Evolutionary conservation across 345 rosid genomes (phyloP).

Genomic region (Boechera retrofracta): DNA sequence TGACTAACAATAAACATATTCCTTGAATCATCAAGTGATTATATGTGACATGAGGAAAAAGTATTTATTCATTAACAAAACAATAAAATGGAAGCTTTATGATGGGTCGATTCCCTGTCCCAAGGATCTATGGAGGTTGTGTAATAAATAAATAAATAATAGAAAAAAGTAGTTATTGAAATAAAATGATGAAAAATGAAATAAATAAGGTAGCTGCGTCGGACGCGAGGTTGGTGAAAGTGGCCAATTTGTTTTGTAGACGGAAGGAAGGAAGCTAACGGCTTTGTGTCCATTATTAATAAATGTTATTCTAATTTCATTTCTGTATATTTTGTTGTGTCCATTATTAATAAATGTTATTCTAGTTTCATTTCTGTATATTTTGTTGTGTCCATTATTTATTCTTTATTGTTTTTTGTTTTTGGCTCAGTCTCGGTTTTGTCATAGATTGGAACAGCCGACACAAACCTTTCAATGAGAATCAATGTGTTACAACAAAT

Average conservation of each 20-base stretch:
- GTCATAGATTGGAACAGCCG: slow-evolving; percentile 39
- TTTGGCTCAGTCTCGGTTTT: not conserved
- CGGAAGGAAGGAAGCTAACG: slow-evolving; percentile 27
- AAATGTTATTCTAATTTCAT: not conserved
- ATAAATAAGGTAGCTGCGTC: slow-evolving; percentile 49
- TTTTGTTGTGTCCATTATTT: not conserved
- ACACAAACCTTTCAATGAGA: slow-evolving; percentile 37
- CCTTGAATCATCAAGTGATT: not conserved
- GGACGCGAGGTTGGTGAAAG: slow-evolving; percentile 48
- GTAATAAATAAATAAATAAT: slow-evolving; percentile 44
- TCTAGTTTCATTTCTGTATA: not conserved
- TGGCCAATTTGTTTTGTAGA: slow-evolving; percentile 43
- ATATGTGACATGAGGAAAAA: not conserved
- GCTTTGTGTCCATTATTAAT: slow-evolving; percentile 38
- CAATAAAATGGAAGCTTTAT: slow-evolving; percentile 10
- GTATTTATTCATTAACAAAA: not conserved
- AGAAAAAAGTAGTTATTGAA: slow-evolving; percentile 16
- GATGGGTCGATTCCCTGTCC: slow-evolving; percentile 38
- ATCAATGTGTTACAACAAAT: slow-evolving; percentile 34
- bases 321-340: slow-evolving; percentile 15
- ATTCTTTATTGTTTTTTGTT: not conserved
- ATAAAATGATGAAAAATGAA: slow-evolving; percentile 32
- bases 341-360: slow-evolving; percentile 32
- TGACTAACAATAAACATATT: slow-evolving; percentile 8
- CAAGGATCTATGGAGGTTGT: slow-evolving; percentile 46